Conservation (phyloP, 2,329 filamentous ascomycete genomes). For the Mycosphaerella sp. region DNA sequence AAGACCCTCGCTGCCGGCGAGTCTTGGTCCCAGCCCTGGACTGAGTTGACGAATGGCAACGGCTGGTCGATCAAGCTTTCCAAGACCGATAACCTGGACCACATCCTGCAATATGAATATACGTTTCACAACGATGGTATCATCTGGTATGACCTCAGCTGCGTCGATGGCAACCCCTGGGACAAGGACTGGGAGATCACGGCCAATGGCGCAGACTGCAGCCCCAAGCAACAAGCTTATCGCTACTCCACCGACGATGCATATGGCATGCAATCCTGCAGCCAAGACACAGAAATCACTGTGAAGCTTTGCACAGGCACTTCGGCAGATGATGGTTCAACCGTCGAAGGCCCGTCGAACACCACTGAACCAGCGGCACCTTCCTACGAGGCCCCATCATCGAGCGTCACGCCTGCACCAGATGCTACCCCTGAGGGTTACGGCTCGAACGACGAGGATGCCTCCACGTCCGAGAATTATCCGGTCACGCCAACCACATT, state of each 20-base stretch:
- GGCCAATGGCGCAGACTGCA: constrained; percentile 21
- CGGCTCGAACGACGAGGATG: constrained; percentile 16
- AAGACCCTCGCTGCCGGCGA: constrained; percentile 25
- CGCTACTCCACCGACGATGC: constrained; percentile 37
- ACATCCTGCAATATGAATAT: constrained; percentile 37
- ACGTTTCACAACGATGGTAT: constrained; percentile 34
- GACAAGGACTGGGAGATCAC: constrained; percentile 35
- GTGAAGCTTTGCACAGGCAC: constrained; percentile 35
- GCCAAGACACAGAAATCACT: constrained; percentile 30
- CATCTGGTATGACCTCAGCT: constrained; percentile 38
- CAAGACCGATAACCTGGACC: constrained; percentile 24
- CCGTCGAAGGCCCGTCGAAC: background rate
- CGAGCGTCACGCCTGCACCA: constrained; percentile 7
- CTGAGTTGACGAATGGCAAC: constrained; percentile 30
- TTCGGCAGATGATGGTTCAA: constrained; percentile 16
- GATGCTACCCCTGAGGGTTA: constrained; percentile 4
- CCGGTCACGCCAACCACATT: constrained; percentile 19
- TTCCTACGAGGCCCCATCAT: constrained; percentile 12
- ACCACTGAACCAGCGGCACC: constrained; percentile 7
- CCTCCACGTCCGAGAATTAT: constrained; percentile 9
- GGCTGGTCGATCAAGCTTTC: constrained; percentile 39
- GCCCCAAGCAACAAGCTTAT: constrained; percentile 35
- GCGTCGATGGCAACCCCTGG: constrained; percentile 37
- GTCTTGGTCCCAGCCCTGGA: constrained; percentile 32
- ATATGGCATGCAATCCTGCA: constrained; percentile 37